phyloP scores from a whole-genome alignment of 257 asterid genomes.

The Echium plantagineum region DNA sequence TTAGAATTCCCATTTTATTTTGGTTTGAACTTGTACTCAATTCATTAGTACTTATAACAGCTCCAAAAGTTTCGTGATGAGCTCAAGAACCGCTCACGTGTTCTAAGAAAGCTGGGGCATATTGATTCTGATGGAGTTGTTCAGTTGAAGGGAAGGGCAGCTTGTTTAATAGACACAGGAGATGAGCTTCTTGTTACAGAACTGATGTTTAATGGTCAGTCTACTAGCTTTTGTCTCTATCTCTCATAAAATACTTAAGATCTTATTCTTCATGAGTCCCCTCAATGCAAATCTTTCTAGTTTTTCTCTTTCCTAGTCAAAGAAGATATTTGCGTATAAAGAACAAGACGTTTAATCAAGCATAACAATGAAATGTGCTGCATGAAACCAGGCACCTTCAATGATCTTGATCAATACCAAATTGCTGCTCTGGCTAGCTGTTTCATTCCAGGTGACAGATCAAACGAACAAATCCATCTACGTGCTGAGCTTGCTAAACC shows the following conservation, averaged over 20 bases:
- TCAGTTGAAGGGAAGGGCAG: slow-evolving; percentile 95
- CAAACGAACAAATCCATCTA: slow-evolving; percentile 66
- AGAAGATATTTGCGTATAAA: too few relatives aligned
- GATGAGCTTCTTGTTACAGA: slow-evolving; percentile 98
- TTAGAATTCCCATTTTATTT: background rate
- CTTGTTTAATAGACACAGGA: slow-evolving; percentile 97
- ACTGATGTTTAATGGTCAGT: slow-evolving; percentile 84
- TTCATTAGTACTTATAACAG: slow-evolving; percentile 19
- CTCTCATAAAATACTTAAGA: background rate
- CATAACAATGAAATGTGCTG: background rate
- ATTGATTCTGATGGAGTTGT: slow-evolving; percentile 83
- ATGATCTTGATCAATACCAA: slow-evolving; percentile 90
- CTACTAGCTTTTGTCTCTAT: background rate
- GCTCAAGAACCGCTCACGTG: slow-evolving; percentile 91
- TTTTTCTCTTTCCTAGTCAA: too few relatives aligned
- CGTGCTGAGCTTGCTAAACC: slow-evolving; percentile 89
- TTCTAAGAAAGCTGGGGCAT: slow-evolving; percentile 82
- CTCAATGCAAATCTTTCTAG: slow-evolving; percentile 1
- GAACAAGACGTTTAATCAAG: too few relatives aligned
- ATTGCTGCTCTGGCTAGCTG: slow-evolving; percentile 92
- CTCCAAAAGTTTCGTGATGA: slow-evolving; percentile 97
- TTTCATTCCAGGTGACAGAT: slow-evolving; percentile 84
- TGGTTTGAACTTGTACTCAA: background rate
- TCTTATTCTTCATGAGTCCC: slow-evolving; percentile 1
- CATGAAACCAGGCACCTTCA: slow-evolving; percentile 63